These are phyloP conservation scores for Solanum hybrid DNA, from an alignment of 305 asterid genomes.

Conservation along the genomic window DNA sequence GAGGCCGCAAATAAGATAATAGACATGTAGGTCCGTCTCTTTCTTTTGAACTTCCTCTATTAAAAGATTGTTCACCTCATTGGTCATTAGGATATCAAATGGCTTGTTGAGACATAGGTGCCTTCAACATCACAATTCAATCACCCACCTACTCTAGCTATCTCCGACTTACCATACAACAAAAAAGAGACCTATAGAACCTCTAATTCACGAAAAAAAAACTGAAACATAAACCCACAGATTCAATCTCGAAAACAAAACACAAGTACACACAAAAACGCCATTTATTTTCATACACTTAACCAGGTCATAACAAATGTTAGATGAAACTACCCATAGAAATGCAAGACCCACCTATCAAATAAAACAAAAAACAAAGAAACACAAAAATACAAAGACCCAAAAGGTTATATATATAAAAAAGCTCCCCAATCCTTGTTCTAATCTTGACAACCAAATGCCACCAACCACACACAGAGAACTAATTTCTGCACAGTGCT, in stretches of 20 bases:
- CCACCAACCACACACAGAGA: neutral
- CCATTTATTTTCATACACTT: neutral
- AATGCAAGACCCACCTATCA: neutral
- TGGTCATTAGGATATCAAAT: neutral
- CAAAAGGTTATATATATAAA: neutral
- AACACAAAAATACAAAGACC: neutral
- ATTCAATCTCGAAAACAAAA: neutral
- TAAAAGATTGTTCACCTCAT: neutral
- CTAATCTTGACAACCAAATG: neutral
- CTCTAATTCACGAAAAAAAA: neutral
- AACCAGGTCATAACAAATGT: neutral
- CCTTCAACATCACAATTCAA: neutral
- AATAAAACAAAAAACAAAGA: neutral
- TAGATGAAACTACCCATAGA: neutral
- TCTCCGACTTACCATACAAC: neutral
- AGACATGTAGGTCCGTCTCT: neutral
- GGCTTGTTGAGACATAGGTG: neutral
- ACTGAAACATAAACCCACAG: neutral
- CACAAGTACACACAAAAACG: neutral
- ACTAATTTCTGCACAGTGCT: neutral
- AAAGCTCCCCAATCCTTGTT: neutral
- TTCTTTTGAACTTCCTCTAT: neutral
- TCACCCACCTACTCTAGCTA: neutral
- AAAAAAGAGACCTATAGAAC: neutral
- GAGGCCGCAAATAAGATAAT: neutral